Conservation (phyloP, 192 early-diverging fungal genomes). For the Coemansia sp. region DNA sequence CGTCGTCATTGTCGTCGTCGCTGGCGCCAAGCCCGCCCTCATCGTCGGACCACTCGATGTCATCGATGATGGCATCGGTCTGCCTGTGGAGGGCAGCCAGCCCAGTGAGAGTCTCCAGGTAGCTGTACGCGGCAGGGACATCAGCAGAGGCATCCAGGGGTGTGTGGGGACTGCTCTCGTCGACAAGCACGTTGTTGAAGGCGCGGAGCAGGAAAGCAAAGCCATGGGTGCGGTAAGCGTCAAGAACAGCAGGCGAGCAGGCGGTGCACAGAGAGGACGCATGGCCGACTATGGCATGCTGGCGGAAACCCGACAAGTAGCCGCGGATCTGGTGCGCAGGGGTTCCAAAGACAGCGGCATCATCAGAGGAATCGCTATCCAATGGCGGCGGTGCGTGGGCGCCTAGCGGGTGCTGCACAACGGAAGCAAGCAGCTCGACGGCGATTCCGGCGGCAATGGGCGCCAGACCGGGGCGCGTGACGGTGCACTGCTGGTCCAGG, state of each 20-base stretch:
- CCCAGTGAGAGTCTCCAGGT: slow-evolving; percentile 86
- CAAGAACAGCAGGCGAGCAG: slow-evolving; percentile 68
- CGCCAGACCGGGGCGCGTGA: slow-evolving; percentile 93
- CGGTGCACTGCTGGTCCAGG: slow-evolving; percentile 98
- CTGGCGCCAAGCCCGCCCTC: neutral
- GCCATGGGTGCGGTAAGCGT: slow-evolving; percentile 65
- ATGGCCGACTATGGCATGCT: slow-evolving; percentile 78
- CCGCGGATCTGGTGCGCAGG: slow-evolving; percentile 96
- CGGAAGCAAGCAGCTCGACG: slow-evolving; percentile 87
- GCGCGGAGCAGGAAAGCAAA: slow-evolving; percentile 74
- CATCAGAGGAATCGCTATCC: neutral
- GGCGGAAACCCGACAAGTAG: slow-evolving; percentile 82
- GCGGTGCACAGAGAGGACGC: slow-evolving; percentile 90
- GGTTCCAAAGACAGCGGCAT: slow-evolving; percentile 67
- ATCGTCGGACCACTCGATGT: slow-evolving; percentile 74
- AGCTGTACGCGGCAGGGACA: slow-evolving; percentile 57
- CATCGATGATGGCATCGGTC: slow-evolving; percentile 67
- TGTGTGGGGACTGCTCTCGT: slow-evolving; percentile 30
- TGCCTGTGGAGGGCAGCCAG: slow-evolving; percentile 76
- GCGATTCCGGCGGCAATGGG: slow-evolving; percentile 82
- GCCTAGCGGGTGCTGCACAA: slow-evolving; percentile 72
- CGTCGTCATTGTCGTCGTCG: slow-evolving; percentile 40
- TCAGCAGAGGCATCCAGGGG: slow-evolving; percentile 4
- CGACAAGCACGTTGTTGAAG: slow-evolving; percentile 57
- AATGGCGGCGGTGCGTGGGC: slow-evolving; percentile 35